phyloP scores from a whole-genome alignment of 2,329 filamentous ascomycete genomes.

The Sporothrix variecibatus region DNA sequence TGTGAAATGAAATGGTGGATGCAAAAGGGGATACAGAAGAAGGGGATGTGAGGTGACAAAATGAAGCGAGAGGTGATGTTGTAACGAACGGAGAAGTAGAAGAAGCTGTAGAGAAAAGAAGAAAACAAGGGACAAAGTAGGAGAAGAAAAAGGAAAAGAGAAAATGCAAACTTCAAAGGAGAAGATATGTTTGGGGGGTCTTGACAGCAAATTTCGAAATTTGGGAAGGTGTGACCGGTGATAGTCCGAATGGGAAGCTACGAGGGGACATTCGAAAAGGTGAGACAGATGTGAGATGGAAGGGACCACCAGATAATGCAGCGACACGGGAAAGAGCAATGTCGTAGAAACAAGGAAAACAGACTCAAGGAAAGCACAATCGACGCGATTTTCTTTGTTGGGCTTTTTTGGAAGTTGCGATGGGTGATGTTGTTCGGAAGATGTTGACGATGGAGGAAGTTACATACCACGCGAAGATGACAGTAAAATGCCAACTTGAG shows the following conservation, averaged over 20 bases:
- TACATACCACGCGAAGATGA: neutral
- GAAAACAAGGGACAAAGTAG: neutral
- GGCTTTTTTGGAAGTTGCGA: neutral
- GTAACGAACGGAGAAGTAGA: slow-evolving; percentile 31
- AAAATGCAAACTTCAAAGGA: neutral
- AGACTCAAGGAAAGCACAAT: slow-evolving; percentile 11
- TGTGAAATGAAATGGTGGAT: slow-evolving; percentile 18
- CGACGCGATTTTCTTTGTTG: neutral
- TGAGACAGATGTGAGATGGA: neutral
- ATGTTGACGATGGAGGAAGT: neutral
- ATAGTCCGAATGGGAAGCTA: neutral
- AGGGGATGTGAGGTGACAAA: slow-evolving; percentile 9
- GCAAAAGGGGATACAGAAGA: slow-evolving; percentile 27
- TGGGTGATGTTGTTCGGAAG: neutral
- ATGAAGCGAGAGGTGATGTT: slow-evolving; percentile 26
- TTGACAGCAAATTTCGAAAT: neutral
- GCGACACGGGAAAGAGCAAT: slow-evolving; percentile 3
- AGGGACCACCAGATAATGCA: neutral
- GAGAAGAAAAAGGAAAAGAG: neutral
- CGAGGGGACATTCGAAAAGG: neutral
- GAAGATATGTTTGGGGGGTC: neutral
- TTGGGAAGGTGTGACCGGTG: slow-evolving; percentile 1
- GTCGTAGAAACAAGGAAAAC: neutral
- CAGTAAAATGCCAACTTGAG: too few species aligned
- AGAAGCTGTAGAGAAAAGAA: slow-evolving; percentile 20